A percentile compares a stretch with the other conserved stretches of the same genome.
Evolutionary conservation across 306 rosid species (phyloP).

Genomic region (Notholithocarpus densiflorus): DNA sequence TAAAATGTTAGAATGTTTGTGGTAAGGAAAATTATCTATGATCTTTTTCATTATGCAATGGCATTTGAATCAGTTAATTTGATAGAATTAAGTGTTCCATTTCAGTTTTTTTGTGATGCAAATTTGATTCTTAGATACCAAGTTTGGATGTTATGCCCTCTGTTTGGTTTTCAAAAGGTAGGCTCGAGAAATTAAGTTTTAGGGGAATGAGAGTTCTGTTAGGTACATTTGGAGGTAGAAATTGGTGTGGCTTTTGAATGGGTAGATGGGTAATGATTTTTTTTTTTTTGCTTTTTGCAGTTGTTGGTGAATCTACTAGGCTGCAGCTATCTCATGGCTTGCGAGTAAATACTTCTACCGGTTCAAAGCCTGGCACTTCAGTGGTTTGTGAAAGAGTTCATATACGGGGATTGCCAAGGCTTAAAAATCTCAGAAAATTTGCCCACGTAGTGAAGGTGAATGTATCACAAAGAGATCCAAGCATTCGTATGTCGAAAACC

Average conservation of each 20-base stretch:
- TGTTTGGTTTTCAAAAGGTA: neutral
- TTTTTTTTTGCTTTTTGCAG: conserved; percentile 33
- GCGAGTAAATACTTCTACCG: conserved; percentile 59
- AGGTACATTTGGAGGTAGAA: neutral
- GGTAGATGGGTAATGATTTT: neutral
- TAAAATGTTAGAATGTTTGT: neutral
- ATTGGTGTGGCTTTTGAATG: neutral
- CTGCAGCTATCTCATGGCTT: conserved; percentile 54
- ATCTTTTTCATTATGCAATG: neutral
- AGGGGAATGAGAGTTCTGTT: neutral
- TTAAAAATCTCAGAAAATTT: conserved; percentile 54
- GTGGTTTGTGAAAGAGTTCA: conserved; percentile 66
- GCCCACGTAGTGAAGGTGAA: conserved; percentile 64
- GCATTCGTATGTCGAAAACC: conserved; percentile 33
- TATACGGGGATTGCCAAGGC: conserved; percentile 61
- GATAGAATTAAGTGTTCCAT: neutral
- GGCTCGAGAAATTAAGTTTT: neutral
- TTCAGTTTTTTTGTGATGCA: neutral
- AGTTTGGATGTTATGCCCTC: neutral
- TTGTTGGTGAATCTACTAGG: conserved; percentile 39
- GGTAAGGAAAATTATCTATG: neutral
- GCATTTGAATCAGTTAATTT: neutral
- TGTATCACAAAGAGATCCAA: conserved; percentile 41
- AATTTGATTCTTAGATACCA: neutral
- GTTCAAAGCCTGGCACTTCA: conserved; percentile 54